These are phyloP conservation scores for Suhomyces guaymorum DNA, from an alignment of 1,139 yeast genomes.

Conservation along the genomic window DNA sequence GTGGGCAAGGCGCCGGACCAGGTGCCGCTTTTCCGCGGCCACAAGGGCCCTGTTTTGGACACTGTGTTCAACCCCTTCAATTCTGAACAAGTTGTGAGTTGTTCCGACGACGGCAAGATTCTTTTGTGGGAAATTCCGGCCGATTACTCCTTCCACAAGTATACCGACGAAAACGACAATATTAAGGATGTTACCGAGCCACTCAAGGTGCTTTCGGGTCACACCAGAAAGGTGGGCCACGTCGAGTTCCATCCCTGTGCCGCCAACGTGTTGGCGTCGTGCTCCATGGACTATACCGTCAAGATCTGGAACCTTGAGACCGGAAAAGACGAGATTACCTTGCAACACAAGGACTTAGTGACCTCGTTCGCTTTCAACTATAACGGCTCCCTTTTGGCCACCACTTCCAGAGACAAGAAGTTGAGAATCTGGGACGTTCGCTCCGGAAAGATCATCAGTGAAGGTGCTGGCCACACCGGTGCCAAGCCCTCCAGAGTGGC, in stretches of 20 bases:
- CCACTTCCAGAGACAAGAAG: constrained; percentile 90
- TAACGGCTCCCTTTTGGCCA: constrained; percentile 82
- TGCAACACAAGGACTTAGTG: constrained; percentile 85
- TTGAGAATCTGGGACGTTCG: constrained; percentile 91
- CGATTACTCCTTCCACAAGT: constrained; percentile 67
- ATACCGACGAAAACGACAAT: constrained; percentile 60
- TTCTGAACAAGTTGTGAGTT: constrained; percentile 71
- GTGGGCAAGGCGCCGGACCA: constrained; percentile 94
- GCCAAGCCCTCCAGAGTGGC: constrained; percentile 86
- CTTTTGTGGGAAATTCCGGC: constrained; percentile 86
- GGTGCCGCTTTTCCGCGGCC: constrained; percentile 92
- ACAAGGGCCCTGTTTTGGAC: constrained; percentile 91
- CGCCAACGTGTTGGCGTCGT: constrained; percentile 78
- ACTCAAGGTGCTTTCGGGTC: constrained; percentile 71
- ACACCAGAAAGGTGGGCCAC: constrained; percentile 92
- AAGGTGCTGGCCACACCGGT: constrained; percentile 89
- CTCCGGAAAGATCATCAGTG: constrained; percentile 68
- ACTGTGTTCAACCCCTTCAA: constrained; percentile 94
- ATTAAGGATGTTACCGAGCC: constrained; percentile 71
- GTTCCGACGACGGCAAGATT: constrained; percentile 90
- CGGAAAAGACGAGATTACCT: constrained; percentile 68
- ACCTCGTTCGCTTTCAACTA: constrained; percentile 89
- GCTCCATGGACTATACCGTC: constrained; percentile 87
- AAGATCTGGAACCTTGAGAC: constrained; percentile 86
- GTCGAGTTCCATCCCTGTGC: constrained; percentile 89